Evolutionary conservation across 306 rosid genomes (phyloP).

Genomic region (Senna siamea): DNA sequence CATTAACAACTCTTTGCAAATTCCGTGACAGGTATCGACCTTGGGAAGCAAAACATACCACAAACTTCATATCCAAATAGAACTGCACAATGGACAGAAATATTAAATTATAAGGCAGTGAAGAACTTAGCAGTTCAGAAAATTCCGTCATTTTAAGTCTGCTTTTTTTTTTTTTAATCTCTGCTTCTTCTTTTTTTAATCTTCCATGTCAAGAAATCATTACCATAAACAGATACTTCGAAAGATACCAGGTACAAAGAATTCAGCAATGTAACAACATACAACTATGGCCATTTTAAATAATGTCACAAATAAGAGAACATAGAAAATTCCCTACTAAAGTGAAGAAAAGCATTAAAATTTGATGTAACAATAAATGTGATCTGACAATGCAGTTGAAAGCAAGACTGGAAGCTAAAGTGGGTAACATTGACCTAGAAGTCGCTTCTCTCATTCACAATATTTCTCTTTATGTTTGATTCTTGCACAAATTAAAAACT

Average conservation of each 20-base stretch:
- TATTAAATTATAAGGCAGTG: conserved; percentile 11
- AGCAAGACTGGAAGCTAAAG: conserved; percentile 22
- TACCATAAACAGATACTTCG: neutral
- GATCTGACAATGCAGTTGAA: neutral
- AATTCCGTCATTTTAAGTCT: conserved; percentile 10
- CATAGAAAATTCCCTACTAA: neutral
- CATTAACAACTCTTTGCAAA: conserved; percentile 75
- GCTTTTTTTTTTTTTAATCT: conserved; percentile 3
- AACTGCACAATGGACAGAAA: conserved; percentile 66
- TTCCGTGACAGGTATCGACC: conserved; percentile 87
- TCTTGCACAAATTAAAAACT: neutral
- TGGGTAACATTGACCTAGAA: neutral
- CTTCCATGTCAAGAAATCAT: conserved; percentile 12
- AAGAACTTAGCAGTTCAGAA: conserved; percentile 1
- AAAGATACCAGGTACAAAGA: conserved; percentile 12
- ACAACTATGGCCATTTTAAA: neutral
- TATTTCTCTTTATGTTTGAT: neutral
- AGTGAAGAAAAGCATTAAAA: neutral
- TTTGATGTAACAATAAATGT: neutral
- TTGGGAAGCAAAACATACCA: conserved; percentile 83
- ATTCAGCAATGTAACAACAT: neutral
- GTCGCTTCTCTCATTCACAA: neutral
- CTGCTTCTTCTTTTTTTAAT: no score
- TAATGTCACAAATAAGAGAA: conserved; percentile 9
- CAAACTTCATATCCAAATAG: conserved; percentile 98